These are phyloP conservation scores for Arthroderma uncinatum DNA, from an alignment of 2,329 filamentous ascomycete genomes.

Conservation along the genomic window DNA sequence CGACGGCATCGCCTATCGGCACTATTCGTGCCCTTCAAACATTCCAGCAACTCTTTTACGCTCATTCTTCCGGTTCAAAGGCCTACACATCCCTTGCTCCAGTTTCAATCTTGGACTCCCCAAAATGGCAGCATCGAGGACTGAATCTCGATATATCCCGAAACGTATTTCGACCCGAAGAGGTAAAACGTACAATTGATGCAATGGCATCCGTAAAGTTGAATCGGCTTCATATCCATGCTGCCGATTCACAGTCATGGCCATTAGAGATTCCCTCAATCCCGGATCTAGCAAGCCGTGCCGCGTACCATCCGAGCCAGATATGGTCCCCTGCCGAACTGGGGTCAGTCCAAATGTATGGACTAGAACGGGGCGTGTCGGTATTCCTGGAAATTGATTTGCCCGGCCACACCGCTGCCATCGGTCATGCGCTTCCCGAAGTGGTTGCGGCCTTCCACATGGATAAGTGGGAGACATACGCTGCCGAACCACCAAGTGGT, in stretches of 20 bases:
- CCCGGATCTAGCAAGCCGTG: constrained; percentile 59
- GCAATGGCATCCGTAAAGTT: constrained; percentile 47
- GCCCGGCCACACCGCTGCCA: constrained; percentile 64
- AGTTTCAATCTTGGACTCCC: constrained; percentile 58
- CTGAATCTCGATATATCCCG: constrained; percentile 68
- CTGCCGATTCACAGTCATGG: constrained; percentile 40
- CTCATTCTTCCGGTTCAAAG: constrained; percentile 15
- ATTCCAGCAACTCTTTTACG: constrained; percentile 22
- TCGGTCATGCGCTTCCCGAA: constrained; percentile 57
- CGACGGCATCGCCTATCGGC: constrained; percentile 19
- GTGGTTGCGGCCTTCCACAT: constrained; percentile 54
- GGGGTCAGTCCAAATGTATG: constrained; percentile 57
- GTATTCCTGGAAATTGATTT: constrained; percentile 69
- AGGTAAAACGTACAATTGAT: constrained; percentile 66
- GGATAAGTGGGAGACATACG: constrained; percentile 43
- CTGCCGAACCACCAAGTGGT: constrained; percentile 46
- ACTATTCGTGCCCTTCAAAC: constrained; percentile 21
- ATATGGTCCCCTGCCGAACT: constrained; percentile 59
- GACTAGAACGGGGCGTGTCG: constrained; percentile 55
- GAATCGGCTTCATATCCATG: constrained; percentile 41
- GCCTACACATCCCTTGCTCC: constrained; percentile 62
- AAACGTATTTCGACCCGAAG: constrained; percentile 55
- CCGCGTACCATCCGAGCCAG: constrained; percentile 57
- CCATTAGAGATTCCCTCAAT: constrained; percentile 60
- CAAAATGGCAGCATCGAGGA: constrained; percentile 65